Evolutionary conservation across 805 yeast species (phyloP), one percentile per base, ranked within the genome.

Genomic region (Debaryomyces tyrocola): DNA sequence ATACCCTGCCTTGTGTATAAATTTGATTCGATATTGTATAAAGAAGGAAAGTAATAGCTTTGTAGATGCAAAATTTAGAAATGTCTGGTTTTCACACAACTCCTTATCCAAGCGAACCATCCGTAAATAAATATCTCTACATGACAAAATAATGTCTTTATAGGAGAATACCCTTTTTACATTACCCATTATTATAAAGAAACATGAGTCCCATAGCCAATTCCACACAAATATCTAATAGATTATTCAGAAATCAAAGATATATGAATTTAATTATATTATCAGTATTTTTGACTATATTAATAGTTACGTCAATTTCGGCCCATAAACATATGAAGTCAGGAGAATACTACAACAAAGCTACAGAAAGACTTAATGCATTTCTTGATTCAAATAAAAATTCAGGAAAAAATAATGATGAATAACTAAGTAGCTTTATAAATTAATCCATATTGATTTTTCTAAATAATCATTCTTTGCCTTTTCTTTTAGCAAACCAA

Each of bases 401-500:
- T 11, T 18, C 45, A 21, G 41, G 40, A 39, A 40, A 20, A 14
- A 43, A 43, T 28, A 66, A 33, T 21, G 34, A 20, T 14, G 18
- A 42, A 42, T 20, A 12, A n/a, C 31, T 17, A 21, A 18, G 17
- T 15, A 36, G 12, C 27, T 31, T 35, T 60, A 84, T 12, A 86
- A 62, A 24, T 82, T 88, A 55, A 76, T 84, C 94, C 94, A 87
- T 4, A 82, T 63, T 12, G 82, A 71, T 57, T 85, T 88, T 54
- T 87, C 92, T 36, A 87, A 69, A 45, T 76, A 72, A 54, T 87
- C 90, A 27, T 80, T 79, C 60, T 82, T 83, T 12, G 83, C 67
- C 37, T 77, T 78, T 43, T 84, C 85, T 52, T 82, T 82, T 15
- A 89, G 60, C 40, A 88, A 66, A 0, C 97, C 97, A 45, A 87